These are phyloP conservation scores for Candolleomyces eurysporus DNA, from an alignment of 768 basidiomycete species.

Conservation along the genomic window DNA sequence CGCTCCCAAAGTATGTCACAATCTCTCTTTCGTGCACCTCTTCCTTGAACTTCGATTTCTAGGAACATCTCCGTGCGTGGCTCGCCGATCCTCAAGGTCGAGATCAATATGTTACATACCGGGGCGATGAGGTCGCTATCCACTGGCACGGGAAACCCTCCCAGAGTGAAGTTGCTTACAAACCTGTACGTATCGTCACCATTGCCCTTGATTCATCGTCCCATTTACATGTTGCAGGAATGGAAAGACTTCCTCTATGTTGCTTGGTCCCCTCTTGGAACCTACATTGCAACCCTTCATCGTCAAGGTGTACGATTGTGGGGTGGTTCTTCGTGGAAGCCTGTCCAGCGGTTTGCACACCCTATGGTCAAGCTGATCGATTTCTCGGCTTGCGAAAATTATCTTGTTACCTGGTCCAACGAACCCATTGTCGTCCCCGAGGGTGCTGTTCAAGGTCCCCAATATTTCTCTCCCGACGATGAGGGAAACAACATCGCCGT, in stretches of 20 bases:
- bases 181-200: slow-evolving; percentile 54
- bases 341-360: slow-evolving; percentile 89
- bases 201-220: slow-evolving; percentile 9
- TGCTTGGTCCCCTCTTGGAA: slow-evolving; percentile 95
- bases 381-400: slow-evolving; percentile 96
- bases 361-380: slow-evolving; percentile 94
- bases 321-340: slow-evolving; percentile 91
- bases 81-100: slow-evolving; percentile 88
- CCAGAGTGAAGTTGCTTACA: slow-evolving; percentile 76
- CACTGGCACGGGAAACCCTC: slow-evolving; percentile 93
- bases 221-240: slow-evolving; percentile 46
- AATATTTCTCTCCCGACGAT: slow-evolving; percentile 89
- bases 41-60: slow-evolving; percentile 1
- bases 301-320: slow-evolving; percentile 94
- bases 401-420: slow-evolving; percentile 96
- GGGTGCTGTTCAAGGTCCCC: slow-evolving; percentile 75
- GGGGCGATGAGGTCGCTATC: slow-evolving; percentile 87
- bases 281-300: slow-evolving; percentile 91
- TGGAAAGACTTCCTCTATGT: slow-evolving; percentile 96
- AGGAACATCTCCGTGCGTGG: slow-evolving; percentile 98
- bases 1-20: slow-evolving; percentile 57
- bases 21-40: neutral
- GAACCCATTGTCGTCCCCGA: slow-evolving; percentile 88
- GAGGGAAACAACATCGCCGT: slow-evolving; percentile 96
- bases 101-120: slow-evolving; percentile 94